Base-by-base conservation (phyloP, 1,284 basidiomycete genomes). In the Tylopilus sp. region DNA sequence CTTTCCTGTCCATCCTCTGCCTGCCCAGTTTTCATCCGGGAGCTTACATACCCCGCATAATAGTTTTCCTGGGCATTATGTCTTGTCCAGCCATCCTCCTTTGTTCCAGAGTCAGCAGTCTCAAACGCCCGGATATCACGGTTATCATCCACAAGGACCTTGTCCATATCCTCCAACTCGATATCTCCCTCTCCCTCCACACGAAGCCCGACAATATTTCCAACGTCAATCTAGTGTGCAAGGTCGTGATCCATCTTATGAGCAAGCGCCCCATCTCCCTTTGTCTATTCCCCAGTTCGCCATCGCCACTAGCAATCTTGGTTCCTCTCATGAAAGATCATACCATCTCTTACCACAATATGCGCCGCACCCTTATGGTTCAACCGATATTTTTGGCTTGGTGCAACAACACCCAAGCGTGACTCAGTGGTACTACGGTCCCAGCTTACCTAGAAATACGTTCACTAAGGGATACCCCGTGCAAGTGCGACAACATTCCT, bases 371-470 rank as follows among this genome's bases (percentile, higher is more conserved):
- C 70, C 63, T 30, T 81, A 76, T 30, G 57, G 64, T 57, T 61
- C 44, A 52, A 65, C 67, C 0, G 58, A 66, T 26, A 64, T 74
- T 2, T 73, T 73, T 44, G 69, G 70, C 36, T 76, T 76, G 55
- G 59, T 71, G 3, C 73, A 74, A 28, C 65, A 75, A 1, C 78
- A 71, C 52, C 64, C 67, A n/a, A 64, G 67, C 1, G 58, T 71
- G 26, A 76, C 73, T 56, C 71, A 66, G 29, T 84, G 76, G 73
- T 82, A 79, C 54, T 57, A 79, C 23, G 71, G 74, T 15, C 71
- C 65, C 28, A 54, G 58, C 47, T 23, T 66, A 34, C 34, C 70
- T 43, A 23, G 55, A 34, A 42, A 57, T 25, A 65, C 61, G 10
- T 70, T 71, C 44, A 73, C 70, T 42, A 74, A 74, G 12, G 51